Base-by-base conservation (phyloP, 2,329 filamentous ascomycete genomes). In the Cladorrhinum sp. region DNA sequence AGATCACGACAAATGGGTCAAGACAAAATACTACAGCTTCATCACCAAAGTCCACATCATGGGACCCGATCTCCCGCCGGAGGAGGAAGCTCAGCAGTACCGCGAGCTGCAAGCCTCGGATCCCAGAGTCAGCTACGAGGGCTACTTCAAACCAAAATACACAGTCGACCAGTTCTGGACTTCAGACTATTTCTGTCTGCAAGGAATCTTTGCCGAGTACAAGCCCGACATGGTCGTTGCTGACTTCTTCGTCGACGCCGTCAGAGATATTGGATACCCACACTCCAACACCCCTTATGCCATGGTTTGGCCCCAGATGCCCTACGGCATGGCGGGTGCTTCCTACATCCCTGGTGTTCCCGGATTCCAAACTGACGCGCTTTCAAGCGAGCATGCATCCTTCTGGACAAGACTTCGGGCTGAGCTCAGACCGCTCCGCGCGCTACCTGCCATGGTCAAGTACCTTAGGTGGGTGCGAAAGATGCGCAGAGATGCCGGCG, bases 191-290 rank as follows among this genome's bases (percentile, higher is more conserved):
- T 16, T 16, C 23, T 39, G n/a, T 28, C 58, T 64, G 12, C 55
- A 58, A 23, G 14, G 42, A 3, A 55, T 64, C 12, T 33, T 51
- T 3, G 20, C 55, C 1, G 36, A 51, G 1, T 71, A 66, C 1
- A 65, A 67, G 12, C 77, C 77, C 0, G 72, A 74, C 63, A 71
- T 79, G 57, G 75, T 79, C 23, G 59, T 80, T 2, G 74, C 75
- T 0, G 77, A 80, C 57, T 79, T 77, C 69, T 77, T 79, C 42
- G 75, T 74, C 26, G 76, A 79, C 3, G 76, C 75, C 0, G 75
- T 71, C 2, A 67, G 72, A 51, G 78, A 80, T 58, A 76, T 79
- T 52, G 70, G 73, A 5, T 60, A 67, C 18, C 42, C 42, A 10
- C 69, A 79, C 64, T 73, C 73, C 33, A 65, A 67, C 14, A 61